These are phyloP conservation scores for Naganishia sp. DNA, from an alignment of 1,284 basidiomycete genomes.

Conservation along the genomic window DNA sequence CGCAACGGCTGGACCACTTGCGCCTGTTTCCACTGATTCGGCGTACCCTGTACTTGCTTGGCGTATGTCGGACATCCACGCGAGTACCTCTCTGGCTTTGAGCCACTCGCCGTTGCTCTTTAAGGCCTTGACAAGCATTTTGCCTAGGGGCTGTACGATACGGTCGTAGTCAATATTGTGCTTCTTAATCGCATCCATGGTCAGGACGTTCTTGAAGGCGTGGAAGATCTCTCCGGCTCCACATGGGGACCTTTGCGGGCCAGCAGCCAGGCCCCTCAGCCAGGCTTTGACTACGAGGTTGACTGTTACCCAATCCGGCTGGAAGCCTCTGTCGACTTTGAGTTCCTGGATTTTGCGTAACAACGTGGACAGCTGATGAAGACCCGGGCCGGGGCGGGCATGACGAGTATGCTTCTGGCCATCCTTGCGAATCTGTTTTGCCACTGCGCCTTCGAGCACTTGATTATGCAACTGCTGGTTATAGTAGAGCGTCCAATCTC, in stretches of 20 bases:
- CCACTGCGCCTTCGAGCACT: constrained; percentile 7
- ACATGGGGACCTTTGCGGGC: constrained; percentile 16
- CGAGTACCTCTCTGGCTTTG: constrained; percentile 21
- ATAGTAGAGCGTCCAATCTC: constrained; percentile 13
- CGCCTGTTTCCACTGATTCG: background rate
- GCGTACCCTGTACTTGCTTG: background rate
- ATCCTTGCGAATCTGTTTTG: constrained; percentile 22
- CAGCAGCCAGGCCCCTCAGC: constrained; percentile 36
- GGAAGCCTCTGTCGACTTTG: constrained; percentile 41
- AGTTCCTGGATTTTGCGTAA: constrained; percentile 40
- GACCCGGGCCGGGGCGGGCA: constrained; percentile 14
- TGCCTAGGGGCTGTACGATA: constrained; percentile 43
- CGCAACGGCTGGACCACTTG: too few relatives aligned
- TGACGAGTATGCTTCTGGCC: constrained; percentile 10
- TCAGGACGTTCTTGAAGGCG: constrained; percentile 30
- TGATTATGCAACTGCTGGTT: constrained; percentile 21
- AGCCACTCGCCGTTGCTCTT: constrained; percentile 38
- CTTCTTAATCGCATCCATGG: constrained; percentile 19
- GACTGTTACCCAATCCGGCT: constrained; percentile 47
- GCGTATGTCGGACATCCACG: constrained; percentile 21
- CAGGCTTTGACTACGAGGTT: constrained; percentile 48
- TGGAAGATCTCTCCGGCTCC: constrained; percentile 33
- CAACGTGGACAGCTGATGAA: constrained; percentile 40
- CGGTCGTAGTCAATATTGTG: constrained; percentile 34
- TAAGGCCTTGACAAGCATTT: constrained; percentile 39